phyloP scores from a whole-genome alignment of 805 yeast genomes.

The Metschnikowia gelsemii region DNA sequence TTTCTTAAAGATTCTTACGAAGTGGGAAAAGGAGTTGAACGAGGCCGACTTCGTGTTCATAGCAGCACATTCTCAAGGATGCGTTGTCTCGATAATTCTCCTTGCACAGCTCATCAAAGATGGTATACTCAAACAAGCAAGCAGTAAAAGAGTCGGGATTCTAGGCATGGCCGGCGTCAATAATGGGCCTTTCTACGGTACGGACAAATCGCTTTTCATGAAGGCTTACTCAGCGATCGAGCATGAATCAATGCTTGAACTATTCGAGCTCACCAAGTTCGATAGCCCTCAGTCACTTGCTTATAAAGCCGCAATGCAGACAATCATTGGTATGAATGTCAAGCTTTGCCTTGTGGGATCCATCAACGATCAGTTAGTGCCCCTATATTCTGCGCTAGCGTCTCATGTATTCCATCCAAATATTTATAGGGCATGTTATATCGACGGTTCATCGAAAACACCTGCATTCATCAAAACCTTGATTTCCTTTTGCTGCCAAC shows the following conservation, averaged over 20 bases:
- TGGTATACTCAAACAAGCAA: slow-evolving; percentile 45
- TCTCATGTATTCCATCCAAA: slow-evolving; percentile 85
- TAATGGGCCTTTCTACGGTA: slow-evolving; percentile 90
- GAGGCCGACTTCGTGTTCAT: slow-evolving; percentile 84
- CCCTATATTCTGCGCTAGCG: slow-evolving; percentile 84
- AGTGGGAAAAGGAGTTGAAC: slow-evolving; percentile 59
- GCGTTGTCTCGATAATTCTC: slow-evolving; percentile 82
- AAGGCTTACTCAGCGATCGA: slow-evolving; percentile 90
- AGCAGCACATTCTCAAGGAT: slow-evolving; percentile 95
- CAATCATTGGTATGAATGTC: slow-evolving; percentile 65
- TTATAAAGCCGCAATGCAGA: slow-evolving; percentile 63
- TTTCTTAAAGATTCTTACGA: slow-evolving; percentile 67
- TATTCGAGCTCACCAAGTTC: slow-evolving; percentile 83
- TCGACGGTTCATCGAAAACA: slow-evolving; percentile 76
- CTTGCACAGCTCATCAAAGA: slow-evolving; percentile 67
- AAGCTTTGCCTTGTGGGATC: slow-evolving; percentile 85
- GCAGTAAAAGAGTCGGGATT: slow-evolving; percentile 56
- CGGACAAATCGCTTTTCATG: slow-evolving; percentile 78
- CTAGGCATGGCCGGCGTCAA: slow-evolving; percentile 95
- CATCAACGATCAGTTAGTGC: slow-evolving; percentile 90
- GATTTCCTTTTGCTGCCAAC: slow-evolving; percentile 67
- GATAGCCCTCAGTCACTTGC: slow-evolving; percentile 70
- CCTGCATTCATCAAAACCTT: slow-evolving; percentile 78
- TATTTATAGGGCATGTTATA: slow-evolving; percentile 82
- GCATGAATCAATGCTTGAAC: slow-evolving; percentile 78